phyloP scores from a whole-genome alignment of 208 protist genomes.

The Crithidia mellificae region DNA sequence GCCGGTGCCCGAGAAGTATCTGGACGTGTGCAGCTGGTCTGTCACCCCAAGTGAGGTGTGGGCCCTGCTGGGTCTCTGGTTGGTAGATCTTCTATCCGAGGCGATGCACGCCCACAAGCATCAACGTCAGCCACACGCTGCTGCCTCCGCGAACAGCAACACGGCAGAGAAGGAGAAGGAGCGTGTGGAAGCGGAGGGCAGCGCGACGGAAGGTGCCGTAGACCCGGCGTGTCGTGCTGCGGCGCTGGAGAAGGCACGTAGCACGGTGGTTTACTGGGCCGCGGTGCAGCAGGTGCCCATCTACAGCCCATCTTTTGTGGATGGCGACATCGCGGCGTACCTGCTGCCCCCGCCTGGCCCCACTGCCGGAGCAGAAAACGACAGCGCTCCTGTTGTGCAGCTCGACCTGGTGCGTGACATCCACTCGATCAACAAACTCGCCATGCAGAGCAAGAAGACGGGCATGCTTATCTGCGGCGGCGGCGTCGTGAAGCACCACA shows the following conservation, averaged over 20 bases:
- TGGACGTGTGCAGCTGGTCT: constrained; percentile 62
- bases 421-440: constrained; percentile 94
- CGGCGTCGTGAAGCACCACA: constrained; percentile 99
- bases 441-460: constrained; percentile 93
- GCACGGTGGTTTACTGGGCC: constrained; percentile 81
- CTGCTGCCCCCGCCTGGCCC: constrained; percentile 26
- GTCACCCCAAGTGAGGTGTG: constrained; percentile 77
- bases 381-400: too few species aligned
- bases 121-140: too few species aligned
- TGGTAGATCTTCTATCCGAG: constrained; percentile 62
- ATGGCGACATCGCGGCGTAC: constrained; percentile 78
- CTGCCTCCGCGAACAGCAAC: too few species aligned
- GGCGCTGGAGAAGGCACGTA: constrained; percentile 45
- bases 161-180: neutral
- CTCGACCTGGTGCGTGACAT: constrained; percentile 96
- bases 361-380: neutral
- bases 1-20: constrained; percentile 25
- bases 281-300: constrained; percentile 74
- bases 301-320: constrained; percentile 82
- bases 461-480: constrained; percentile 99
- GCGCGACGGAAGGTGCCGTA: neutral
- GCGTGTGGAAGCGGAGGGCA: neutral
- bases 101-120: constrained; percentile 27
- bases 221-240: constrained; percentile 23
- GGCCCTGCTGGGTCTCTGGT: constrained; percentile 67